A percentile compares a stretch with the other conserved stretches of the same genome.
Evolutionary conservation across 2,329 filamentous ascomycete genomes (phyloP).

Genomic region (Metarhizium anisopliae): DNA sequence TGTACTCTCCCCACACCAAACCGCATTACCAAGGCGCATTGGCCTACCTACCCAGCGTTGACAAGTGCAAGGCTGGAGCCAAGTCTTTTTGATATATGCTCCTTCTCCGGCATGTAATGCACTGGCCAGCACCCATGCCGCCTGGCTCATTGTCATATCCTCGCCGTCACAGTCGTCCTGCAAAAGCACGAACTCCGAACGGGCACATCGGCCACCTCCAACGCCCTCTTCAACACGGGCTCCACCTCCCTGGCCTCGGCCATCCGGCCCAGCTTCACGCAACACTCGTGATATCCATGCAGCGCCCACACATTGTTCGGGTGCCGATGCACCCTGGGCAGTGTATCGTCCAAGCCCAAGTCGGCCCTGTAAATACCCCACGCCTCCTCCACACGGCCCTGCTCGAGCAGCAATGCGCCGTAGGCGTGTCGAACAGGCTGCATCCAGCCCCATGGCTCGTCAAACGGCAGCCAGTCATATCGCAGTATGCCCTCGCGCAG

Average conservation of each 20-base stretch:
- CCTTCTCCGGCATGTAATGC: neutral
- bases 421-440: conserved; percentile 64
- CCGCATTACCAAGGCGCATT: no score
- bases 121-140: neutral
- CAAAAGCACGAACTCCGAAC: conserved; percentile 29
- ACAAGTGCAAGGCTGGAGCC: no score
- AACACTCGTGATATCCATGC: conserved; percentile 64
- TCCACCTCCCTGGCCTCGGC: conserved; percentile 26
- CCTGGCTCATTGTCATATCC: conserved; percentile 9
- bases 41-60: no score
- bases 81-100: no score
- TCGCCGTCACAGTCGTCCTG: conserved; percentile 9
- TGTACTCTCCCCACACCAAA: no score
- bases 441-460: conserved; percentile 77
- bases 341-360: conserved; percentile 46
- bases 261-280: conserved; percentile 39
- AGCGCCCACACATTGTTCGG: conserved; percentile 69
- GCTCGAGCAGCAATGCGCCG: conserved; percentile 60
- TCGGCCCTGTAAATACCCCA: conserved; percentile 50
- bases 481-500: conserved; percentile 48
- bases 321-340: conserved; percentile 58
- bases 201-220: conserved; percentile 51
- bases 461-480: conserved; percentile 58
- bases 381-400: conserved; percentile 48
- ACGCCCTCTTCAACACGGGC: conserved; percentile 39